Evolutionary conservation across 305 asterid species (phyloP).

Genomic region (Fraxinus greggii): DNA sequence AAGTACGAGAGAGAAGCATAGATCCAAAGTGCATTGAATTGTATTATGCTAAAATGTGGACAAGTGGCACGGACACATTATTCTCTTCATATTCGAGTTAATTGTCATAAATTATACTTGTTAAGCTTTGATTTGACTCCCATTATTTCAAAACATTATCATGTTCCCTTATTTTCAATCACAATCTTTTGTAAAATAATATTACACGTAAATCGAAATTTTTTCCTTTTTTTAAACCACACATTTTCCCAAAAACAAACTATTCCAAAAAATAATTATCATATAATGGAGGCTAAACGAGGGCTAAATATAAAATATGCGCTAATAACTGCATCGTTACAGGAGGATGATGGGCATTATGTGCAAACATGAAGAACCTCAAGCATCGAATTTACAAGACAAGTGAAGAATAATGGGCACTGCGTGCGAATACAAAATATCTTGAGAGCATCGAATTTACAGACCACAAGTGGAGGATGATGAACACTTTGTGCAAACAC

Average conservation of each 20-base stretch:
- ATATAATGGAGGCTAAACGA: too few species aligned
- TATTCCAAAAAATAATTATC: too few species aligned
- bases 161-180: too few species aligned
- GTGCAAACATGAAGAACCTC: not conserved
- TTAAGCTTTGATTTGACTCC: too few species aligned
- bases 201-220: too few species aligned
- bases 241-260: too few species aligned
- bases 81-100: not conserved
- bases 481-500: not conserved
- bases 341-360: not conserved
- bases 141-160: too few species aligned
- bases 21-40: not conserved
- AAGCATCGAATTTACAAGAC: not conserved
- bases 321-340: not conserved
- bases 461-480: not conserved
- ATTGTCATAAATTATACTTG: not conserved
- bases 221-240: too few species aligned
- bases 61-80: not conserved
- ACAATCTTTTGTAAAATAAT: too few species aligned
- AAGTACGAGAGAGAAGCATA: slow-evolving; percentile 1
- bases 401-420: not conserved
- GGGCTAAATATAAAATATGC: not conserved
- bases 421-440: not conserved
- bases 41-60: not conserved
- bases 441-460: not conserved